Base-by-base conservation (phyloP, 1,139 yeast species). In the Komagataea norvegica region DNA sequence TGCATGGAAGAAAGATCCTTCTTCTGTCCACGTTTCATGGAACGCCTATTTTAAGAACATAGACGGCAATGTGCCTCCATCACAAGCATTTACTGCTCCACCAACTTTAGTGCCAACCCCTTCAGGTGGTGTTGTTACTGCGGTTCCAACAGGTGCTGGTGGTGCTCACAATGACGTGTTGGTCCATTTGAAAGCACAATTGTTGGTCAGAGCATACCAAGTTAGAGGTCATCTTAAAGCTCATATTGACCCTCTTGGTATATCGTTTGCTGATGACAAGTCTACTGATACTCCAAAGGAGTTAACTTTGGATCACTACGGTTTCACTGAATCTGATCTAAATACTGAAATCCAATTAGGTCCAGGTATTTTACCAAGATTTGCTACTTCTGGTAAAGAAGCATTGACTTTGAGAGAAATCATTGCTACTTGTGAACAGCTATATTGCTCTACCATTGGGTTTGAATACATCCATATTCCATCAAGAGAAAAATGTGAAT, bases 221-320 rank as follows among this genome's bases (percentile, higher is more conserved):
- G 98, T 91, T 38, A 80, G 97, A 65, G 99, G 98, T 49, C 98
- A 91, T 64, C 85, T 81, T 62, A 87, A 86, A 68, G 96, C 98
- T 35, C 83, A 80, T 57, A 82, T 89, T 45, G 99, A 91, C 64
- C 99, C 99, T 14, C 71, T 91, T 59, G 93, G 85, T 26, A 84
- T 91, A 56, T 78, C 91, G 21, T 86, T 80, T 59, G 96, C 93
- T 49, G 83, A 78, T 53, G 74, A 74, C 55, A 61, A 67, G 43
- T 55, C 63, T 25, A 66, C 68, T 41, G 61, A 64, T 15, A 49
- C 70, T 27, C 96, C 97, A 47, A 80, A 75, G 59, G 98, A 91
- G 68, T 73, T 93, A 59, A 86, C 96, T 32, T 70, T 88, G 48
- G 96, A 87, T 45, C 84, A 84, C 67, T 91, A 91, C 59, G 93